Base-by-base conservation (phyloP, 345 rosid genomes). In the Arabidopsis thaliana region DNA sequence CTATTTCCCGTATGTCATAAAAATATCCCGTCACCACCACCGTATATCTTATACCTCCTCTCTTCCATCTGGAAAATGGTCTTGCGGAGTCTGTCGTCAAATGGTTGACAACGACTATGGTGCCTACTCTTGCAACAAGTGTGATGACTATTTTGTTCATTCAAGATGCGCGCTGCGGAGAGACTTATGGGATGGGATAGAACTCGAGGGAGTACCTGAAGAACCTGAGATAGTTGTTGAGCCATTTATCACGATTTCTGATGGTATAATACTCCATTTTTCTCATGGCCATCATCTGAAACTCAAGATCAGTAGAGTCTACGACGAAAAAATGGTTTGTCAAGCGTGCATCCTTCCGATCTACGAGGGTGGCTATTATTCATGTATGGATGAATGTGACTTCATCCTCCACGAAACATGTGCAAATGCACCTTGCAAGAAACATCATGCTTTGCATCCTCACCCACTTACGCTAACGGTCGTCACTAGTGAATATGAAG, bases 61-160 rank as follows among this genome's bases (percentile, higher is more conserved):
- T 36, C 22, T 71, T 44, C 73, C 62, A 14, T 10, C 42, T 0
- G 44, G 45, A 5, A 34, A 49, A 22, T 45, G 20, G 38, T 53
- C 8, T 12, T 71, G 75, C 1, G 49, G 59, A 10, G 59, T 78
- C 6, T 78, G 82, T 52, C 44, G 53, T 0, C 0, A 0, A 1
- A 22, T 28, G 9, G 56, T 73, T 2, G 22, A 62, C 40, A 30
- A 13, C 1, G 2, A 28, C 3, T 67, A 6, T 4, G 78, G 82
- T 1, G 23, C 66, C 0, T 79, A 79, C 24, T 36, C 22, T 59
- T 79, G 78, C 48, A 7, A 48, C 33, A 6, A 13, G 14, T 73
- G 78, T 16, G 2, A 10, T 46, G 30, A n/a, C 10, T 79, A 61
- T 32, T 48, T 55, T 45, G 71, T 65, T 24, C 82, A 79, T 67